Evolutionary conservation across 73 alveolate genomes (phyloP), one percentile per base, ranked within the genome.

Genomic region (Breviolum minutum): DNA sequence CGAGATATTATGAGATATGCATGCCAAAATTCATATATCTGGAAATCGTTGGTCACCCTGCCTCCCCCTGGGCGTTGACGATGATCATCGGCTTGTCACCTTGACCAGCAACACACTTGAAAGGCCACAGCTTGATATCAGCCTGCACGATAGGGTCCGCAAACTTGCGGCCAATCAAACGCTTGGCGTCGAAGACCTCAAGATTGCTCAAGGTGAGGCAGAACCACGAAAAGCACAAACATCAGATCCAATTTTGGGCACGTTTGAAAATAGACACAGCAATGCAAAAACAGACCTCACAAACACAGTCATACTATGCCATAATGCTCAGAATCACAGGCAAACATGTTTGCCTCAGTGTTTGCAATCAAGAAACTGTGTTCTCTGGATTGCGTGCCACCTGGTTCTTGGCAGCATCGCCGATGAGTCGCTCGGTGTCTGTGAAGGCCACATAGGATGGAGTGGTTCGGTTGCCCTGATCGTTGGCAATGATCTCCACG

Each of bases 401-500:
- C 81, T 71, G 30, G 30, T 71, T 71, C 81, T 71, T 71, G 81
- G 81, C 30, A 20, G 81, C 81, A 71, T 71, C 81, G 26, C 81
- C 81, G 30, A 71, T 13, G 26, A 71, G 81, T 71, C 81, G 81
- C 81, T 71, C 81, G 19, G 19, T 69, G 84, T 96, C 99, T 74
- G 99, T 99, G 99, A 99, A 99, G 77, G 99, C 99, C 80, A 99
- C 99, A 95, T 99, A 99, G 63, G 99, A 99, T 13, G 99, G 99
- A 48, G 99, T 99, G 86, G 99, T 99, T 92, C 99, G 99, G 99
- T 99, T 99, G 60, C 95, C 95, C 99, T 99, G 99, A 87, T 99
- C 99, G 93, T 99, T 99, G 84, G 99, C 99, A 98, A 99, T 99
- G 94, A 99, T 99, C 95, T 99, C 99, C 61, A 99, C 99, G 99